Percentiles rank a stretch among this genome's conserved stretches.
phyloP scores from a whole-genome alignment of 179 eudicot genomes.

The Nepenthes alata region DNA sequence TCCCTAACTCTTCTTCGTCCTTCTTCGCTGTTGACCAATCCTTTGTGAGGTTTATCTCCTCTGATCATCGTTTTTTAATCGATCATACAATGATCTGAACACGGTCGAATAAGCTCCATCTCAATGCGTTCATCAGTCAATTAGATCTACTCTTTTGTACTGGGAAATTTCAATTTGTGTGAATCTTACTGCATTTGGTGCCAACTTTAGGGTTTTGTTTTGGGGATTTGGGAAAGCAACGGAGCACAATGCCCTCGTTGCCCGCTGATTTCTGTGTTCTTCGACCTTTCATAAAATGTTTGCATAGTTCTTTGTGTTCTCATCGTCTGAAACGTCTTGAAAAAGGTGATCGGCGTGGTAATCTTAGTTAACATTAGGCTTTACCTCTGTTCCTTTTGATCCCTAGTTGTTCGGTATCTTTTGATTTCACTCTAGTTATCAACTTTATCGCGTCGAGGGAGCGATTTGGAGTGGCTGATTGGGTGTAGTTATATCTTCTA shows the following conservation, averaged over 20 bases:
- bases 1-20: too few species aligned
- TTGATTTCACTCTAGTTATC: neutral
- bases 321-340: constrained; percentile 77
- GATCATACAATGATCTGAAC: too few species aligned
- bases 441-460: neutral
- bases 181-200: too few species aligned
- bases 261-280: constrained; percentile 25
- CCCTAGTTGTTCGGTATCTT: neutral
- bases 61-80: too few species aligned
- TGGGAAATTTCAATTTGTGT: too few species aligned
- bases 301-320: constrained; percentile 44
- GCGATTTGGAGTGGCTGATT: neutral
- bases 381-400: neutral
- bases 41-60: too few species aligned
- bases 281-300: constrained; percentile 25
- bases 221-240: constrained; percentile 24
- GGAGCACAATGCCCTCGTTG: constrained; percentile 86
- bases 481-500: neutral
- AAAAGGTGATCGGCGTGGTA: constrained; percentile 85
- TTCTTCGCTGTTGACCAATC: too few species aligned
- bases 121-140: too few species aligned
- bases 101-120: too few species aligned
- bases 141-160: too few species aligned
- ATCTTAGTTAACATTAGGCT: constrained; percentile 64
- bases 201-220: neutral